Evolutionary conservation across 257 asterid species (phyloP).

Genomic region (Solanum sitiens): DNA sequence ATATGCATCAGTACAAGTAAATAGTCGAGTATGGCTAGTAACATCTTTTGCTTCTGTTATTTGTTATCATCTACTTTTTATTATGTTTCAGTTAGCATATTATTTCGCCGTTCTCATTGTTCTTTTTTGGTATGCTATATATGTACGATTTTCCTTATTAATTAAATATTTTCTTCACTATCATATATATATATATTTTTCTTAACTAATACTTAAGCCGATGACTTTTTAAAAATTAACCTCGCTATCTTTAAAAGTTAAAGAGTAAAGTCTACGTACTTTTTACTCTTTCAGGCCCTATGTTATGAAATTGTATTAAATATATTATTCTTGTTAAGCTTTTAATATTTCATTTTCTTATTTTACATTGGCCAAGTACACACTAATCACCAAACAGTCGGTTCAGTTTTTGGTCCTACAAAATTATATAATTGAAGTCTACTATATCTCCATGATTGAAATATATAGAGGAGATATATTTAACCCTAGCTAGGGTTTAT

Average conservation of each 20-base stretch:
- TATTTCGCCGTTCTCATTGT: too few relatives aligned
- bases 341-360: not conserved
- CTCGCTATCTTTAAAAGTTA: accelerated
- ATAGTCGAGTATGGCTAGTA: too few relatives aligned
- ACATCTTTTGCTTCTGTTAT: not conserved
- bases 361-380: not conserved
- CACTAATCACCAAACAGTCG: not conserved
- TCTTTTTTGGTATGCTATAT: too few relatives aligned
- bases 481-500: not conserved
- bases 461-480: not conserved
- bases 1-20: too few relatives aligned
- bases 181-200: too few relatives aligned
- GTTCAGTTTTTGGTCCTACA: not conserved
- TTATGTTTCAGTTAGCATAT: too few relatives aligned
- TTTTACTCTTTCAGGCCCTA: too few relatives aligned
- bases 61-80: too few relatives aligned
- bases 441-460: not conserved
- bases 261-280: accelerated
- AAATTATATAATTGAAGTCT: not conserved
- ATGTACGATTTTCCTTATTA: too few relatives aligned
- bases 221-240: too few relatives aligned
- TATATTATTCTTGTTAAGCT: not conserved
- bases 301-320: too few relatives aligned
- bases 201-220: not conserved
- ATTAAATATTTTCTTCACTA: too few relatives aligned